Percentiles rank a stretch among this genome's conserved stretches.
phyloP scores from a whole-genome alignment of 2,329 filamentous ascomycete species.

The Drechslerella coelobrocha region DNA sequence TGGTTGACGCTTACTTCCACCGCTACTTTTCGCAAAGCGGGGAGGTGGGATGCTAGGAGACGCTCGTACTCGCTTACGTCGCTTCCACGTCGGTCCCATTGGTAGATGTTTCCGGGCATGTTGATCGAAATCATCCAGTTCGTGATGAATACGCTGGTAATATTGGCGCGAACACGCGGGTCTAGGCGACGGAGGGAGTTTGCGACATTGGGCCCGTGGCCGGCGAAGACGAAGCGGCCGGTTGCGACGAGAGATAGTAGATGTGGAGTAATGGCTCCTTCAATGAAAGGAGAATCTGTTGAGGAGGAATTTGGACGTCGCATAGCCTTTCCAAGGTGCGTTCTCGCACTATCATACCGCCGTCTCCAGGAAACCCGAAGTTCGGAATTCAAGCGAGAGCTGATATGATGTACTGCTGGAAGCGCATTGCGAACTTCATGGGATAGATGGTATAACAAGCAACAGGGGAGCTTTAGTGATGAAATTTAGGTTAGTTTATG shows the following conservation, averaged over 20 bases:
- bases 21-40: constrained; percentile 23
- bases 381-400: too few species aligned
- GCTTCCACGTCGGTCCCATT: constrained; percentile 5
- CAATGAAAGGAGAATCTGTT: too few species aligned
- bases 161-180: constrained; percentile 13
- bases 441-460: too few species aligned
- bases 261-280: constrained; percentile 4
- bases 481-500: too few species aligned
- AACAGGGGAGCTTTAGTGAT: too few species aligned
- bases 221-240: constrained; percentile 22
- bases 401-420: too few species aligned
- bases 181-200: constrained; percentile 13
- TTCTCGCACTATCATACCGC: too few species aligned
- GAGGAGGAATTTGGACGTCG: too few species aligned
- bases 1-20: constrained; percentile 3
- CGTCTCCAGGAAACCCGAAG: too few species aligned
- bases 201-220: constrained; percentile 23
- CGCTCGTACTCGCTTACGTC: constrained; percentile 3
- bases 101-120: constrained; percentile 10
- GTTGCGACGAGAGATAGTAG: constrained; percentile 14
- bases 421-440: too few species aligned
- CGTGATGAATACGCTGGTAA: constrained; percentile 31
- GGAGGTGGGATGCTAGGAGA: constrained; percentile 6
- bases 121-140: constrained; percentile 17
- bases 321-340: too few species aligned